Base-by-base conservation (phyloP, 768 basidiomycete genomes). In the Macrolepiota dolichaula region DNA sequence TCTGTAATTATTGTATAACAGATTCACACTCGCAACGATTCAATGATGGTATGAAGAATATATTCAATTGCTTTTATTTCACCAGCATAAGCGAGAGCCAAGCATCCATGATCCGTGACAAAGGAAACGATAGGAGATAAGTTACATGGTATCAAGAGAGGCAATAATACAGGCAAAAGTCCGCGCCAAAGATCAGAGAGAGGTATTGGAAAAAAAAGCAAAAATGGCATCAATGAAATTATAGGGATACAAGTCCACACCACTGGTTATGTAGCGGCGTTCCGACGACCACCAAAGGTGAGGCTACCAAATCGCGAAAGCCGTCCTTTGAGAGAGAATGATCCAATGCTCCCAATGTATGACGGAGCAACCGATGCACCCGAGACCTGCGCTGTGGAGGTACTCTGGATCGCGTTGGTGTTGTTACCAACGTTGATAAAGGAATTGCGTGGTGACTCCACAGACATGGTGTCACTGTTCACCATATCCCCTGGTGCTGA, bases 281-380 rank as follows among this genome's bases (percentile, higher is more conserved):
- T 68, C 55, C 82, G 79, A 52, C 87, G 79, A 29, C 86, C 86
- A 70, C 86, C 86, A 70, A 89, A 88, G 64, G 77, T 87, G 17
- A 92, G 74, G 68, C 88, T 91, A 22, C 90, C 89, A 61, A 93
- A 86, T 50, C 88, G 83, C 40, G 89, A 89, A 66, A 92, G 84
- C 12, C 91, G 85, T 1, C 86, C 89, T 69, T 84, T 87, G 51
- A 92, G 74, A 3, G 88, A 89, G 63, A 82, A 77, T 25, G 77
- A 85, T 13, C 80, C 79, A 55, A 81, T 74, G 66, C 81, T 85
- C 53, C 87, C 86, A 63, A 87, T 79, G 44, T 85, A 85, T 2
- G 89, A 89, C 19, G 81, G 79, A 62, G 83, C 80, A 13, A 85
- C 77, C 11, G 89, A 89, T 12, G 82, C 81, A 2, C 81, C 82